Evolutionary conservation across 208 protist genomes (phyloP), one percentile per base, ranked within the genome.

Genomic region (Wallacemonas rigidus): DNA sequence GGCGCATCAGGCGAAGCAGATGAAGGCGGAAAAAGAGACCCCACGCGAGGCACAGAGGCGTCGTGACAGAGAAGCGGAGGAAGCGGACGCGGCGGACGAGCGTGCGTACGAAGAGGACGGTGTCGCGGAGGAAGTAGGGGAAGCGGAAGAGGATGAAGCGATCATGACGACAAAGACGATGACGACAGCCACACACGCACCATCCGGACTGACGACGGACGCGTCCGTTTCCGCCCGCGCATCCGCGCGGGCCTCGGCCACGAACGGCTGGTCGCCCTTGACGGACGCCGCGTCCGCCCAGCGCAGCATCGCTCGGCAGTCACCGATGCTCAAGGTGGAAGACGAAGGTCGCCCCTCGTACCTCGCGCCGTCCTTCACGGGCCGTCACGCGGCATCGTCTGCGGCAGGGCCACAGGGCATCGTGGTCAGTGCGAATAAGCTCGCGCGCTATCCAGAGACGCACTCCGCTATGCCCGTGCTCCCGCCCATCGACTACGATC

Each of bases 401-500:
- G 53, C 68, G 14, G 78, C 91, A 51, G 57, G 79, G 50, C 5
- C 45, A 35, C 9, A 12, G 45, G 65, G 67, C 35, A 26, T 67
- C 6, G 15, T 83, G 39, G 72, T 90, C 15, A 90, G 81, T 61
- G 90, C 90, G 3, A 77, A 76, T 44, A 85, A 77, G 58, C 81
- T 95, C n/a, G 86, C 86, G 1, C 83, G 85, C 26, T 90, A 87
- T 65, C 80, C 83, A 5, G 68, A 77, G 11, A 91, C 83, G 12
- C 77, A 76, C 67, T 75, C 85, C 1, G 72, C 80, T 71, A 82
- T 86, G 85, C 84, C 89, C 15, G 56, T 68, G 41, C 45, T 87
- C 43, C 87, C 84, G 12, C 91, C 91, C 2, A 74, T 96, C 48
- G 88, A 96, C 76, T 96, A 96, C 71, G 87, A 94, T 63, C 76